A percentile compares a stretch with the other conserved stretches of the same genome.
Evolutionary conservation across 768 basidiomycete species (phyloP).

Genomic region (Coprinopsis sp.): DNA sequence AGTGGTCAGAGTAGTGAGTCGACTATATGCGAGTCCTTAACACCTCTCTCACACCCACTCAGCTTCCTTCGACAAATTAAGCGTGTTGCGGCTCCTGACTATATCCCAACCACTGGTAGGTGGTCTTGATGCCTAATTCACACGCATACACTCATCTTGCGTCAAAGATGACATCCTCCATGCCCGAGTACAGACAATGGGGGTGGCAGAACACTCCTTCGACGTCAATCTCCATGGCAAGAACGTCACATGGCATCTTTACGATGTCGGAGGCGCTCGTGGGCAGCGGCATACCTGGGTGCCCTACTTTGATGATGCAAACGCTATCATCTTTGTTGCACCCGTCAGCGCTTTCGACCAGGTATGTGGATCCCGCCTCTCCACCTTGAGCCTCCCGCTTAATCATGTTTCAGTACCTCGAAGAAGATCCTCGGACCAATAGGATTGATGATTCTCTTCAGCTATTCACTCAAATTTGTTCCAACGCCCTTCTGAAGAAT

Average conservation of each 20-base stretch:
- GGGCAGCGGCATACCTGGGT: conserved; percentile 76
- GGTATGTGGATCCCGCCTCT: conserved; percentile 27
- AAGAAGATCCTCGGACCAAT: conserved; percentile 83
- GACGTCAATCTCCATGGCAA: conserved; percentile 79
- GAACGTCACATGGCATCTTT: conserved; percentile 68
- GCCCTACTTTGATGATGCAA: conserved; percentile 72
- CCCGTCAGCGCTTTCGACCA: conserved; percentile 80
- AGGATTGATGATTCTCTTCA: conserved; percentile 87
- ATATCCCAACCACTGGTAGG: conserved; percentile 72
- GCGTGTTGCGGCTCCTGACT: conserved; percentile 64
- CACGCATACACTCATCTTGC: conserved; percentile 27
- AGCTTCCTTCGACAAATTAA: conserved; percentile 75
- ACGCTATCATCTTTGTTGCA: conserved; percentile 77
- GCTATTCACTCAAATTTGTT: conserved; percentile 81
- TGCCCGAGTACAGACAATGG: conserved; percentile 89
- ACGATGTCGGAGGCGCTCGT: conserved; percentile 67
- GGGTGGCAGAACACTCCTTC: conserved; percentile 79
- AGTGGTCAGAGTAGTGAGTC: conserved; percentile 88
- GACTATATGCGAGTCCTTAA: conserved; percentile 1
- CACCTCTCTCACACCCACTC: conserved; percentile 6
- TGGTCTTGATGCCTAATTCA: conserved; percentile 1
- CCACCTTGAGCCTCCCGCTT: conserved; percentile 1
- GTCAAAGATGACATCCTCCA: conserved; percentile 76
- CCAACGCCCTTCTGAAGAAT: conserved; percentile 72
- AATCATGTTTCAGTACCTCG: conserved; percentile 56